Conservation (phyloP, 768 basidiomycete genomes). For the Suillus luteus region DNA sequence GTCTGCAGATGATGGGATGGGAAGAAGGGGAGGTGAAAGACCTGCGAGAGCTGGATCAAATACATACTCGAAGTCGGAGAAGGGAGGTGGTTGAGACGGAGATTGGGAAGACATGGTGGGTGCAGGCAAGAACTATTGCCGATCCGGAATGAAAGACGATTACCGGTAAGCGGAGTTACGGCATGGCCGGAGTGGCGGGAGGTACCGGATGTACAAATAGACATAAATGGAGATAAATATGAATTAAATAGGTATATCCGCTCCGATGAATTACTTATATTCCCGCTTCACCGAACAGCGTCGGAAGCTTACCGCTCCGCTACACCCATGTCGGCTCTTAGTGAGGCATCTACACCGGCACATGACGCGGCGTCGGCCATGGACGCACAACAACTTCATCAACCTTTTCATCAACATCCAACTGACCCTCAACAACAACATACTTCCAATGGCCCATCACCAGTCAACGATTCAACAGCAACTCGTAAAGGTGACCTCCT, state of each 20-base stretch:
- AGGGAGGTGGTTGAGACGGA: conserved; percentile 53
- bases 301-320: conserved; percentile 42
- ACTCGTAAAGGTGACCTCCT: conserved; percentile 61
- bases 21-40: conserved; percentile 60
- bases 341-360: conserved; percentile 69
- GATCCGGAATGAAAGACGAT: conserved; percentile 21
- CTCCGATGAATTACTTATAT: conserved; percentile 33
- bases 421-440: conserved; percentile 33
- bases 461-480: conserved; percentile 34
- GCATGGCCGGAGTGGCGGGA: conserved; percentile 16
- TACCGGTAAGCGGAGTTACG: conserved; percentile 21
- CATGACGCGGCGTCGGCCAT: conserved; percentile 60
- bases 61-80: conserved; percentile 71
- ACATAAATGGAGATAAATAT: conserved; percentile 26
- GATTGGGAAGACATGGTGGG: conserved; percentile 31
- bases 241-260: conserved; percentile 25
- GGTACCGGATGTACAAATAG: conserved; percentile 28
- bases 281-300: conserved; percentile 25
- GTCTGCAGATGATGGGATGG: conserved; percentile 70
- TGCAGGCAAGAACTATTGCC: conserved; percentile 3
- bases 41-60: conserved; percentile 62
- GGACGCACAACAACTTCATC: conserved; percentile 57
- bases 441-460: conserved; percentile 31
- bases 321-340: conserved; percentile 74
- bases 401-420: conserved; percentile 36